phyloP scores from a whole-genome alignment of 2,329 filamentous ascomycete species.

The Dactylellina haptotyla region DNA sequence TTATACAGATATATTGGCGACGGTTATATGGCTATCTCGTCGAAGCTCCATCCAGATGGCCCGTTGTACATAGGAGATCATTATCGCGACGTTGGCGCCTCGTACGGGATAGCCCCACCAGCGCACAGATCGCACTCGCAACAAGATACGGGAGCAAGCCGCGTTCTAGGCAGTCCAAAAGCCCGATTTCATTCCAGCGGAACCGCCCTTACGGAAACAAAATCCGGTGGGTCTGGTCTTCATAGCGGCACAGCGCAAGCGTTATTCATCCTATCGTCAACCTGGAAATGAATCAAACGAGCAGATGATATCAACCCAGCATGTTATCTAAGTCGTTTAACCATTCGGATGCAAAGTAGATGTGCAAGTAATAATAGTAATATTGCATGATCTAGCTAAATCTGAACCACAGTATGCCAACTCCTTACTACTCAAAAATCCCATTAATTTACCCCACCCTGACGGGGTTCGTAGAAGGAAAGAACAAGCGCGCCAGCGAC shows the following conservation, averaged over 20 bases:
- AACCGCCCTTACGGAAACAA: neutral
- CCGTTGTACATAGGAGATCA: too few species aligned
- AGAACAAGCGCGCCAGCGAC: constrained; percentile 14
- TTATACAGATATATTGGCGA: constrained; percentile 1
- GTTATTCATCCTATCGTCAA: neutral
- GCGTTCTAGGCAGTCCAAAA: too few species aligned
- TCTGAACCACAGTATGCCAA: neutral
- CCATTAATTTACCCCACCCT: neutral
- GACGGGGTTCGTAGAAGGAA: neutral
- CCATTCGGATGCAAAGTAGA: too few species aligned
- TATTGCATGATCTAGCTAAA: neutral
- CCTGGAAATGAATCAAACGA: too few species aligned
- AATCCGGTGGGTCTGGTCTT: neutral
- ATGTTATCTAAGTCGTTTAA: too few species aligned
- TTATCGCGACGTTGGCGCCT: neutral
- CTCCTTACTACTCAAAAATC: neutral
- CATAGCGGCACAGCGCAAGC: neutral
- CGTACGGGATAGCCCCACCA: too few species aligned
- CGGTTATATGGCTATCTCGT: constrained; percentile 1
- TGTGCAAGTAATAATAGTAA: neutral
- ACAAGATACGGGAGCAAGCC: too few species aligned
- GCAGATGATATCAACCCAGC: too few species aligned
- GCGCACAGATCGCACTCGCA: too few species aligned
- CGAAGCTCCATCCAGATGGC: too few species aligned
- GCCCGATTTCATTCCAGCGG: neutral